Conservation (phyloP, 2,329 filamentous ascomycete species). For the Chalaropsis thielavioides region DNA sequence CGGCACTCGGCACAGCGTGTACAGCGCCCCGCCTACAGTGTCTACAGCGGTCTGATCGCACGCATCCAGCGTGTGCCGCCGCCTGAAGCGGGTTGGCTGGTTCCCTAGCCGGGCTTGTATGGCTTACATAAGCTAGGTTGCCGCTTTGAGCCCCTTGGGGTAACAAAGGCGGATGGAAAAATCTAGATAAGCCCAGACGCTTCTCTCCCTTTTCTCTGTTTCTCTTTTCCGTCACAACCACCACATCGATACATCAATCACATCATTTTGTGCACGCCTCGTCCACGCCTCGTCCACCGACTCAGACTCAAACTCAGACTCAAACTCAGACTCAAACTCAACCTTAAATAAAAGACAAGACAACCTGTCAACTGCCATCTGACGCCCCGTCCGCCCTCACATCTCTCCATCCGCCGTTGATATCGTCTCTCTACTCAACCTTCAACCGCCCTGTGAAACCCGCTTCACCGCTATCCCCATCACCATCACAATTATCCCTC, state of each 20-base stretch:
- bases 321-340: too few species aligned
- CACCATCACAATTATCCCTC: background rate
- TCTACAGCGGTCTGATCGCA: background rate
- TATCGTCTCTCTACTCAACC: background rate
- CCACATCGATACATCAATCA: background rate
- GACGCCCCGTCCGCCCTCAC: background rate
- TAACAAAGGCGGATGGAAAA: background rate
- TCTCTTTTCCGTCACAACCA: background rate
- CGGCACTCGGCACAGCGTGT: too few species aligned
- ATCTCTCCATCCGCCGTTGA: background rate
- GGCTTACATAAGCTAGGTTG: background rate
- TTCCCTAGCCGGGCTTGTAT: too few species aligned
- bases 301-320: too few species aligned
- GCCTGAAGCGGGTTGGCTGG: background rate
- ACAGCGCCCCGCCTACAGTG: background rate
- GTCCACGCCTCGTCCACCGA: background rate
- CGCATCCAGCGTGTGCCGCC: background rate
- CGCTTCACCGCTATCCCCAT: background rate
- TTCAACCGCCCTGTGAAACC: background rate
- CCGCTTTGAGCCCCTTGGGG: background rate
- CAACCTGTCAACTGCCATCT: background rate
- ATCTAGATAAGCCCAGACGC: slow-evolving; percentile 5
- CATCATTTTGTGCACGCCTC: background rate
- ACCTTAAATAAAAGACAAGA: background rate
- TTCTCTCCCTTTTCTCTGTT: slow-evolving; percentile 11